Evolutionary conservation across 352 stramenopile species (phyloP).

Genomic region (Phytophthora ohioensis): DNA sequence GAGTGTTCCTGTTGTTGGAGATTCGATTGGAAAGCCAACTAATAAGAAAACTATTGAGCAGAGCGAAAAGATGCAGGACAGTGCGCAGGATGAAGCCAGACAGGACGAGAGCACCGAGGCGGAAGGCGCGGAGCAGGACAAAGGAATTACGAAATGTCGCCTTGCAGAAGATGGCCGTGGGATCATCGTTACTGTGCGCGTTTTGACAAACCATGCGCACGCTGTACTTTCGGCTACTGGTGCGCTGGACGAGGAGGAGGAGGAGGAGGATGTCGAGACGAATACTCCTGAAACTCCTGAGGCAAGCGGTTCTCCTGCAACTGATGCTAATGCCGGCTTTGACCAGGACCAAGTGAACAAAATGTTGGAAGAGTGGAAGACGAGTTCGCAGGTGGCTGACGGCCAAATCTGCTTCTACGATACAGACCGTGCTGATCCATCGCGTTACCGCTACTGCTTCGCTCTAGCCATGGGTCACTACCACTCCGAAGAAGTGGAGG

Average conservation of each 20-base stretch:
- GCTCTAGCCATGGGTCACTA: slow-evolving; percentile 65
- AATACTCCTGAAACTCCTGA: slow-evolving; percentile 15
- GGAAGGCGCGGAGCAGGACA: slow-evolving; percentile 25
- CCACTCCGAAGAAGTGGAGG: slow-evolving; percentile 53
- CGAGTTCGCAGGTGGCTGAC: slow-evolving; percentile 61
- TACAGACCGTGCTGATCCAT: slow-evolving; percentile 58
- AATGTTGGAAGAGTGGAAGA: slow-evolving; percentile 29
- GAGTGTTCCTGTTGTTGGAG: slow-evolving; percentile 8
- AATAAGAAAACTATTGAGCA: slow-evolving; percentile 27
- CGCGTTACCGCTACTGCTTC: slow-evolving; percentile 73
- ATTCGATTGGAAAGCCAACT: slow-evolving; percentile 2
- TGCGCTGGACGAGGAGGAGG: slow-evolving; percentile 18
- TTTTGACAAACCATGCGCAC: slow-evolving; percentile 38
- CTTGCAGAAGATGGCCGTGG: slow-evolving; percentile 43
- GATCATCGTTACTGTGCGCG: slow-evolving; percentile 42
- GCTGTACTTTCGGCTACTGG: slow-evolving; percentile 21
- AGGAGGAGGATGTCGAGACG: slow-evolving; percentile 14
- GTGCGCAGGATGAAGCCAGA: slow-evolving; percentile 10
- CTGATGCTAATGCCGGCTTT: neutral
- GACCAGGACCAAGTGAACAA: slow-evolving; percentile 16
- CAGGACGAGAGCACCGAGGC: slow-evolving; percentile 12
- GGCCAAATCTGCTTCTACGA: slow-evolving; percentile 80
- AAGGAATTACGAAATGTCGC: slow-evolving; percentile 32
- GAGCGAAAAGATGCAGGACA: slow-evolving; percentile 3
- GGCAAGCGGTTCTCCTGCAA: slow-evolving; percentile 3